A percentile compares a stretch with the other conserved stretches of the same genome.
These are phyloP conservation scores for Hordeum marinum DNA, from an alignment of 176 grass and related monocot species.

Conservation along the genomic window DNA sequence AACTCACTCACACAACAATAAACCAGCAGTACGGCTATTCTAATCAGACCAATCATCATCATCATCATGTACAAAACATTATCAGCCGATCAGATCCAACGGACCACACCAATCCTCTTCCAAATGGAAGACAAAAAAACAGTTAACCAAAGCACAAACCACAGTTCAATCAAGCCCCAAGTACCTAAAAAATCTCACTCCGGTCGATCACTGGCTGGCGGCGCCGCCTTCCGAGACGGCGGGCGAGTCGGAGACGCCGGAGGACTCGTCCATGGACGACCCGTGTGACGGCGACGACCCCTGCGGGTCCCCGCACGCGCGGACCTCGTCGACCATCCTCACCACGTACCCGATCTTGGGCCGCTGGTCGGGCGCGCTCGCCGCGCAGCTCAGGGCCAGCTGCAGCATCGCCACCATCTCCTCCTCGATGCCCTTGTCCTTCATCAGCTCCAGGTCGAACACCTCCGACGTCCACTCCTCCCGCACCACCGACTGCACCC, in stretches of 20 bases:
- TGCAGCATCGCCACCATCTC: constrained; percentile 95
- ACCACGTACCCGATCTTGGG: constrained; percentile 77
- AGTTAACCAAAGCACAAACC: background rate
- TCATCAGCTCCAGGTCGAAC: constrained; percentile 98
- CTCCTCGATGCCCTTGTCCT: constrained; percentile 96
- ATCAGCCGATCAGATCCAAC: constrained; percentile 13
- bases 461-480: constrained; percentile 99
- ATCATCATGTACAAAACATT: background rate
- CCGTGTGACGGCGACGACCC: constrained; percentile 52
- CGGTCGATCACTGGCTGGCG: constrained; percentile 46
- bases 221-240: constrained; percentile 39
- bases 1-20: background rate
- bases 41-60: background rate
- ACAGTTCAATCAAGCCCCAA: background rate
- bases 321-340: constrained; percentile 89
- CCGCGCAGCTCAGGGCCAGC: constrained; percentile 71
- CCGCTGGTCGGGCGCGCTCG: constrained; percentile 59
- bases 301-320: constrained; percentile 33
- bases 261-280: constrained; percentile 79
- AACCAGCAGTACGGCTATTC: background rate
- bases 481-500: constrained; percentile 93
- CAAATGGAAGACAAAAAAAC: background rate
- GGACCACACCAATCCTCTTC: background rate
- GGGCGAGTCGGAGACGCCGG: constrained; percentile 54
- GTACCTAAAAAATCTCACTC: background rate